Conservation (phyloP, 2,329 filamentous ascomycete species). For the Hirsutella thompsonii region DNA sequence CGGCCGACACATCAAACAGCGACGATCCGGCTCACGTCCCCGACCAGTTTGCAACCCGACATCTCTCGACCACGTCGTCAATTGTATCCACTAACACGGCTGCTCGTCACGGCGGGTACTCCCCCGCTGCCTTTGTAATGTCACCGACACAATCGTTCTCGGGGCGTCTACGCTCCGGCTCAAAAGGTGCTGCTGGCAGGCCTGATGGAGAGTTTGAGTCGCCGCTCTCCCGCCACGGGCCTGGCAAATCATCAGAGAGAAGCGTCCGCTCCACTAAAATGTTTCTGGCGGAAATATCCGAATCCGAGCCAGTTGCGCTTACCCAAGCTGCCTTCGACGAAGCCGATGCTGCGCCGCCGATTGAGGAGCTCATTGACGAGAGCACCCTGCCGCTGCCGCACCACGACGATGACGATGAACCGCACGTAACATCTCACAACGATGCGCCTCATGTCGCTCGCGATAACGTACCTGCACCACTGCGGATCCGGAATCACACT, state of each 20-base stretch:
- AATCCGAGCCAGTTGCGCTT: conserved; percentile 39
- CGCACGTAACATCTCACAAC: too few species aligned
- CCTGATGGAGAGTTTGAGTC: conserved; percentile 27
- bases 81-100: conserved; percentile 57
- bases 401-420: conserved; percentile 20
- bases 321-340: conserved; percentile 39
- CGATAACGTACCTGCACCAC: not conserved
- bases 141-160: conserved; percentile 53
- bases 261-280: conserved; percentile 33
- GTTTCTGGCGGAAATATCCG: conserved; percentile 42
- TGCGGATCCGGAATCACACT: not conserved
- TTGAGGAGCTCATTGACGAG: conserved; percentile 23
- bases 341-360: conserved; percentile 30
- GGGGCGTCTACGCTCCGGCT: conserved; percentile 40
- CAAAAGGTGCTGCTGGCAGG: conserved; percentile 31
- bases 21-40: not conserved
- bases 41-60: conserved; percentile 14
- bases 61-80: conserved; percentile 40
- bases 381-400: conserved; percentile 10
- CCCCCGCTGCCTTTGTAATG: conserved; percentile 53
- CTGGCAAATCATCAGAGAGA: conserved; percentile 39
- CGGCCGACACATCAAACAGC: conserved; percentile 12
- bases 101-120: conserved; percentile 58
- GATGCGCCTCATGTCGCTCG: conserved; percentile 9
- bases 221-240: conserved; percentile 34